A percentile compares a stretch with the other conserved stretches of the same genome.
These are phyloP conservation scores for Grigorovia transvaalensis DNA, from an alignment of 805 yeast species.

Conservation along the genomic window DNA sequence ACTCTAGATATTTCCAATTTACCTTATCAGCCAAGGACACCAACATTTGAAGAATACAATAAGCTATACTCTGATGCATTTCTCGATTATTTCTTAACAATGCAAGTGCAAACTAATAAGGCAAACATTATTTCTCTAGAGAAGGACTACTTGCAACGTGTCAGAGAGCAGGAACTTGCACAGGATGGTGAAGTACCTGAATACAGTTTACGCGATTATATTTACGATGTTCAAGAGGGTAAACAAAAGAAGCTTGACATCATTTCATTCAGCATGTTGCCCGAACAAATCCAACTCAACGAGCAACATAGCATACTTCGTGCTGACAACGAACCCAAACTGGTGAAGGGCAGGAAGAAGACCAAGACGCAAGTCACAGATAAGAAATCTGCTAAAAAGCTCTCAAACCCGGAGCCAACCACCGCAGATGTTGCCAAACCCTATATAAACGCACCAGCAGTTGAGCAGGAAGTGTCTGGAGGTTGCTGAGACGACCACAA, in stretches of 20 bases:
- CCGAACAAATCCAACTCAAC: background rate
- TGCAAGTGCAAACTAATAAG: slow-evolving; percentile 23
- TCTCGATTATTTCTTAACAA: slow-evolving; percentile 17
- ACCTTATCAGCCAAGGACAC: slow-evolving; percentile 18
- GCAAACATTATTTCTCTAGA: slow-evolving; percentile 19
- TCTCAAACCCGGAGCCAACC: background rate
- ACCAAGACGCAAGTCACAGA: background rate
- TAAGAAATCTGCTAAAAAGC: too few relatives aligned
- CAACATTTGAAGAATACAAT: slow-evolving; percentile 25
- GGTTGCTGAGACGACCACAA: background rate
- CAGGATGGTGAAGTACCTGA: slow-evolving; percentile 5
- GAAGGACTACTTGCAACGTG: slow-evolving; percentile 14
- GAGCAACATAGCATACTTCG: slow-evolving; percentile 4
- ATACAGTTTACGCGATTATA: slow-evolving; percentile 18
- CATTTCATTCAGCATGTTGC: slow-evolving; percentile 9
- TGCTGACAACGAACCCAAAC: background rate
- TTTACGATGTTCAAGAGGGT: slow-evolving; percentile 13
- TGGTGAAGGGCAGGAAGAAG: background rate
- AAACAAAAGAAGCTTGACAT: slow-evolving; percentile 14
- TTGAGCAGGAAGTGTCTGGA: background rate
- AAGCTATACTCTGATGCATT: slow-evolving; percentile 19
- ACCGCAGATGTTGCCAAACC: background rate
- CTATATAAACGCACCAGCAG: background rate
- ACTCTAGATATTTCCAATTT: slow-evolving; percentile 14
- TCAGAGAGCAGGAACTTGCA: slow-evolving; percentile 8